Conservation (phyloP, 2,329 filamentous ascomycete species). For the Pseudocercospora cruenta region DNA sequence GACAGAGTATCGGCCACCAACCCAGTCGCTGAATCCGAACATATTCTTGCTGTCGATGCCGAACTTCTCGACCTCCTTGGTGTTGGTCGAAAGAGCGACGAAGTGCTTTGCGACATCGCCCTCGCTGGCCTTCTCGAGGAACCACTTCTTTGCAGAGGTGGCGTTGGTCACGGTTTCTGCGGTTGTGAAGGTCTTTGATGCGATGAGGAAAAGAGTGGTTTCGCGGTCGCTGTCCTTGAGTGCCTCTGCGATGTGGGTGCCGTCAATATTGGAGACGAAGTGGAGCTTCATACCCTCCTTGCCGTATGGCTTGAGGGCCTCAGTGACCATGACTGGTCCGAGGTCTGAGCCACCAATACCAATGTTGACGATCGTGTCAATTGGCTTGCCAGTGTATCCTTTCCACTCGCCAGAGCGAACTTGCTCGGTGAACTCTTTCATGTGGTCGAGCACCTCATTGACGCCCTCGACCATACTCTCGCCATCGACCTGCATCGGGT, state of each 20-base stretch:
- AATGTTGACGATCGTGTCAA: conserved; percentile 95
- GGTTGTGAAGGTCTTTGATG: conserved; percentile 99
- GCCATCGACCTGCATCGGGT: conserved; percentile 82
- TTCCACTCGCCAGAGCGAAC: conserved; percentile 95
- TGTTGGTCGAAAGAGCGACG: conserved; percentile 95
- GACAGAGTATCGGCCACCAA: conserved; percentile 96
- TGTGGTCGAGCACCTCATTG: conserved; percentile 88
- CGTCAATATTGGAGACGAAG: conserved; percentile 99
- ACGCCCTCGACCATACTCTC: conserved; percentile 93
- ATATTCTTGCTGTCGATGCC: conserved; percentile 99
- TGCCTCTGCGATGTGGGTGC: conserved; percentile 95
- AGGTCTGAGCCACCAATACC: conserved; percentile 98
- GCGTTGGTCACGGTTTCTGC: conserved; percentile 97
- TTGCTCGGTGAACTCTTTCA: conserved; percentile 97
- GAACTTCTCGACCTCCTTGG: conserved; percentile 93
- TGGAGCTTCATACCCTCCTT: conserved; percentile 84
- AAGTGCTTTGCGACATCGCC: conserved; percentile 92
- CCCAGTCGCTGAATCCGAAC: conserved; percentile 99
- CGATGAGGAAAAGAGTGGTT: conserved; percentile 97
- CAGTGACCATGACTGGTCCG: conserved; percentile 97
- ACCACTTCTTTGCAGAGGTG: conserved; percentile 96
- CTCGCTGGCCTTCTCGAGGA: conserved; percentile 79
- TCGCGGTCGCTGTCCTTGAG: conserved; percentile 87
- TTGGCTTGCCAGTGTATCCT: conserved; percentile 95
- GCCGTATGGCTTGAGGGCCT: conserved; percentile 94